phyloP scores from a whole-genome alignment of 106 monocot genomes.

The Dioscorea dumetorum region DNA sequence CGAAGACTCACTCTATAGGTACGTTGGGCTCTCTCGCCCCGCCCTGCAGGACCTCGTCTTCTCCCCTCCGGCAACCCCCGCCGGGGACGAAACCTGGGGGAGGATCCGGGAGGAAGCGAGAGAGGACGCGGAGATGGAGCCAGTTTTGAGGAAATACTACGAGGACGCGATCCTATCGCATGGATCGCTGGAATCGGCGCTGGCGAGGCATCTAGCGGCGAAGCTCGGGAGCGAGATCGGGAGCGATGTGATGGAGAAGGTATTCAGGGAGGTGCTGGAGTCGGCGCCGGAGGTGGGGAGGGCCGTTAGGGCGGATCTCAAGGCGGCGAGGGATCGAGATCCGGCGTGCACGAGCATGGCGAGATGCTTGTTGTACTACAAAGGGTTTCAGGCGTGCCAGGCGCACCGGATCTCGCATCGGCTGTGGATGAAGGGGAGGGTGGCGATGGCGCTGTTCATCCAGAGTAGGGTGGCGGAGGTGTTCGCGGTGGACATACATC shows the following conservation, averaged over 20 bases:
- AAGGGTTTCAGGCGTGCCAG: slow-evolving; percentile 55
- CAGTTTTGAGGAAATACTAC: slow-evolving; percentile 45
- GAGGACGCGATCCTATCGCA: slow-evolving; percentile 42
- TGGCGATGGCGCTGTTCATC: slow-evolving; percentile 27
- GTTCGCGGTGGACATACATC: slow-evolving; percentile 65
- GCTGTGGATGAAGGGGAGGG: slow-evolving; percentile 26
- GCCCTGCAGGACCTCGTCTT: neutral
- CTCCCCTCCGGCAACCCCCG: neutral
- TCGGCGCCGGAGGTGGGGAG: slow-evolving; percentile 12
- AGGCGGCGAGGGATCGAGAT: slow-evolving; percentile 48
- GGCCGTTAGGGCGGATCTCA: slow-evolving; percentile 37
- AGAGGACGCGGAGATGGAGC: slow-evolving; percentile 45
- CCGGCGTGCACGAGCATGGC: slow-evolving; percentile 40
- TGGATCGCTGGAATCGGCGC: slow-evolving; percentile 54
- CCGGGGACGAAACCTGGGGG: slow-evolving; percentile 44
- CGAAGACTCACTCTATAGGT: neutral
- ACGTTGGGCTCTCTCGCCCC: neutral
- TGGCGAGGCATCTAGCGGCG: slow-evolving; percentile 43
- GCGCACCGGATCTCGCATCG: slow-evolving; percentile 43
- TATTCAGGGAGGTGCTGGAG: slow-evolving; percentile 21
- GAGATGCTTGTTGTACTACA: slow-evolving; percentile 55
- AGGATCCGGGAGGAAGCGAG: slow-evolving; percentile 42
- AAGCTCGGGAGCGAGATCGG: slow-evolving; percentile 35
- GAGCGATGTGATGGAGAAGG: slow-evolving; percentile 12
- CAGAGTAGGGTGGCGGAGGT: slow-evolving; percentile 42